Base-by-base conservation (phyloP, 495 filamentous ascomycete genomes). In the Chaetomidium leptoderma region DNA sequence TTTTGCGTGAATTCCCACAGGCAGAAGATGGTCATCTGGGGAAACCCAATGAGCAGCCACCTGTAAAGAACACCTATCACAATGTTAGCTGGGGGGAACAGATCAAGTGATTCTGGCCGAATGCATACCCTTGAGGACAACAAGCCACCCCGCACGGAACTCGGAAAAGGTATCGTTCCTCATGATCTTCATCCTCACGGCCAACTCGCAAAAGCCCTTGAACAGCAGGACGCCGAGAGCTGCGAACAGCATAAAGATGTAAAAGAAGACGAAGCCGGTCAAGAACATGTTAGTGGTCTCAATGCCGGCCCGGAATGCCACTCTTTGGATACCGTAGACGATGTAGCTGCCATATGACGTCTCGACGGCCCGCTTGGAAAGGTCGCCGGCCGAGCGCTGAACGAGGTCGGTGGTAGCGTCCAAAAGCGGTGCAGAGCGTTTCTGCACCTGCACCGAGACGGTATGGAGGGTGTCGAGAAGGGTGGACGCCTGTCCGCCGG, bases 231-330 rank as follows among this genome's bases (percentile, higher is more conserved):
- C 91, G 39, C 82, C 81, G 39, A 91, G 67, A 50, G 87, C 81
- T 14, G 91, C 87, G 49, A 77, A 61, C 32, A 87, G 70, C 51
- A 93, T 82, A 68, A 97, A 92, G 57, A 95, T 76, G 53, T 89
- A 83, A 70, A 96, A 97, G 78, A 97, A 96, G 51, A 84, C 83
- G 37, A 97, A 74, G 56, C 91, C 91, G 10, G 92, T 97, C 71
- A 97, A 70, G 73, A 98, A 98, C 55, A 97, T 83, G 71, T 98
- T 98, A 40, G 92, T 96, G 2, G 81, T 76, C 72, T 98, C 93
- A 46, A 98, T 96, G 14, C 76, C 75, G 21, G 89, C 87, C 19
- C 80, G 80, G 79, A 96, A 98, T 6, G 88, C 91, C 50, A 95
- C 92, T 72, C 93, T 85, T 63, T 92, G 81, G 55, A 98, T 96